Evolutionary conservation across 2,329 filamentous ascomycete genomes (phyloP), one percentile per base, ranked within the genome.

Genomic region (Talaromyces islandicus): DNA sequence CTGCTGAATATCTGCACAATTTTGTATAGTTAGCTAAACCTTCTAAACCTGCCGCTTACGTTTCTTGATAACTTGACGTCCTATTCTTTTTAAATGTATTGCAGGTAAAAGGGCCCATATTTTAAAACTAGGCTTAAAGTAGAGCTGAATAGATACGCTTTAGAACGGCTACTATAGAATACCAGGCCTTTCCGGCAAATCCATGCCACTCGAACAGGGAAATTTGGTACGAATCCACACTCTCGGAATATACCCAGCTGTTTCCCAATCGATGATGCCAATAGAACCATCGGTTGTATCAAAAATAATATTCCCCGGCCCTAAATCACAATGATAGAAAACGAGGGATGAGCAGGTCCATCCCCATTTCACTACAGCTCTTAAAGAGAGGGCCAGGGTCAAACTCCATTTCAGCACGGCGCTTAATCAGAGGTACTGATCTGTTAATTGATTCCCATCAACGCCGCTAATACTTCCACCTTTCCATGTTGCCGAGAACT

Each of bases 281-380:
- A 57, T 32, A 50, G 55, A 51, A 57, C 27, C 2, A 24, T 50
- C 21, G 7, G 43, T 50, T 50, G 1, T 46, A 57, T 51, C 11
- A 38, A 51, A 17, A 51, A 38, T 27, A 38, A 57, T 51, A 38
- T 51, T 51, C 17, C 41, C 29, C 32, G 41, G 55, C 12, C 41
- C 43, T 7, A 57, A 38, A 21, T 57, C 25, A 57, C 11, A 57
- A 57, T 57, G 41, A 57, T 57, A 57, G 46, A 57, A 57, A 41
- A 57, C 25, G 48, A 57, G 32, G 7, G 55, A 35, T 14, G 25
- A 51, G 27, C 17, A 35, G 51, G 51, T 51, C 29, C 10, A 57
- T 57, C 17, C 25, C 7, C 1, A 57, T 38, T 51, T 57, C n/a
- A 38, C 21, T 14, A 57, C 25, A 57, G 32, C n/a, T 57, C 10